Base-by-base conservation (phyloP, 805 yeast genomes). In the Sporopachydermia lactativora region DNA sequence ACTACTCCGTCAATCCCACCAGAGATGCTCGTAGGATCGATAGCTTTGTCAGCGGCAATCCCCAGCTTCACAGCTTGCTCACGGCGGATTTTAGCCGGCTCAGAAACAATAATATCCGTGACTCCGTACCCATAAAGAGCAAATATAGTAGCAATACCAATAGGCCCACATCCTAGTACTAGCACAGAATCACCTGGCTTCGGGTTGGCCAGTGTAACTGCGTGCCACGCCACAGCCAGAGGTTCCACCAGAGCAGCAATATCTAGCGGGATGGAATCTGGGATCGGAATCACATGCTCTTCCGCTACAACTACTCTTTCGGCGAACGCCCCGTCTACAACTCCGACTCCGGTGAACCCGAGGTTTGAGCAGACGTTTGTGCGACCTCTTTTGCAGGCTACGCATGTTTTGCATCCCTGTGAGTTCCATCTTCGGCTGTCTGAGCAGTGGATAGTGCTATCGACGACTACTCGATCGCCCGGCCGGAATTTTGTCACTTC, bases 81-180 rank as follows among this genome's bases (percentile, higher is more conserved):
- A 52, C 80, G 70, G 56, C 83, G 72, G n/a, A 72, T 63, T 17
- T 59, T 54, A 4, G 78, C 77, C 16, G 80, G 81, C 49, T 73
- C 81, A 15, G 72, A 62, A 38, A 74, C 73, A n/a, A 76, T 76
- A 52, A 75, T 64, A 34, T 53, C 56, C n/a, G 65, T 59, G 2
- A 68, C 70, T 16, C 57, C 58, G 44, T 68, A 67, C 3, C 75
- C 77, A 45, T 68, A 64, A 41, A 69, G 51, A 5, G 73, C 77
- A 37, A 75, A 55, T n/a, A 73, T 59, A 3, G 77, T 65, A 16
- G 79, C 71, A 17, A 76, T 55, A 4, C 81, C 81, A 51, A 75
- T 74, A 16, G 80, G 77, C 3, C 81, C 81, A 18, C 75, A 72
- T 19, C 81, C 81, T 13, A 75, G 51, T 13, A 75, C 70, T 38